Evolutionary conservation across 2,329 filamentous ascomycete genomes (phyloP).

Genomic region (Penicillium janthinellum): DNA sequence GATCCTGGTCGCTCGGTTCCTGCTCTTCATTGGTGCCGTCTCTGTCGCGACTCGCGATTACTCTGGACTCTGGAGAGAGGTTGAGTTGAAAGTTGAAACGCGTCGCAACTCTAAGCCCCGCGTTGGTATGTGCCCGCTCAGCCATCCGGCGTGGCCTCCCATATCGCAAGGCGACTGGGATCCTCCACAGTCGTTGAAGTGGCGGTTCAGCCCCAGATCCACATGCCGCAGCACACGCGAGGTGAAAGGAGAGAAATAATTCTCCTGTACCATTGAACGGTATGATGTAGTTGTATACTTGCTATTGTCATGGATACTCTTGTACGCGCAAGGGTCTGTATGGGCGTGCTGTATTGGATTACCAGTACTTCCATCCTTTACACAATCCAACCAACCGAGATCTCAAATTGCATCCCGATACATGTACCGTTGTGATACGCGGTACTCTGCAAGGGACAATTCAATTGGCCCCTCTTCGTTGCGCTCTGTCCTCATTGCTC

Average conservation of each 20-base stretch:
- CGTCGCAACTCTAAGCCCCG: background rate
- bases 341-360: no score
- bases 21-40: background rate
- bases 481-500: background rate
- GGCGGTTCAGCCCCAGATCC: conserved; percentile 27
- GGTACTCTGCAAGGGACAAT: background rate
- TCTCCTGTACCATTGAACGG: background rate
- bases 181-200: conserved; percentile 12
- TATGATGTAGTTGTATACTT: background rate
- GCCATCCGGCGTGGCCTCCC: background rate
- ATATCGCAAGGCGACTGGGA: conserved; percentile 2
- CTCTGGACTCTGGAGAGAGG: background rate
- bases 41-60: background rate
- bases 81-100: background rate
- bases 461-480: background rate
- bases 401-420: background rate
- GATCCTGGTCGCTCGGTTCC: background rate
- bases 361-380: no score
- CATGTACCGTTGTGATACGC: background rate
- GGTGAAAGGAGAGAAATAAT: conserved; percentile 3
- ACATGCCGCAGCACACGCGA: conserved; percentile 20
- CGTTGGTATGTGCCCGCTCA: background rate
- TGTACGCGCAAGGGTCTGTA: no score
- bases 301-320: no score
- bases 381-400: no score